These are phyloP conservation scores for Rhizopogon salebrosus DNA, from an alignment of 768 basidiomycete species.

Conservation along the genomic window DNA sequence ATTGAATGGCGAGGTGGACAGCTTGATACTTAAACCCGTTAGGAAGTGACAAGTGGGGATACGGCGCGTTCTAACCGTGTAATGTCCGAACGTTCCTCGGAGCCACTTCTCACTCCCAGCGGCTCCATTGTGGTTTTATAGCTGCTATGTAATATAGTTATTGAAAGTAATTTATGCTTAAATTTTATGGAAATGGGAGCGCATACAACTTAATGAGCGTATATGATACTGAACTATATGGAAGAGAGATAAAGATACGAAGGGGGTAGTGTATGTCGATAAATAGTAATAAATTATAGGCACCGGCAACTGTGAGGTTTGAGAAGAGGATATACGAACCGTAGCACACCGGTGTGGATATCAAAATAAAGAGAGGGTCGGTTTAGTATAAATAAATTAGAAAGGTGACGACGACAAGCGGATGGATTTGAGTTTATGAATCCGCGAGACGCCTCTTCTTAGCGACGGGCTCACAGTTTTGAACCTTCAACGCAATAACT, in stretches of 20 bases:
- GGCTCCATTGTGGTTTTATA: no score
- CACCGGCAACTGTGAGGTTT: neutral
- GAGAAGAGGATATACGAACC: neutral
- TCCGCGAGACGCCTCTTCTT: conserved; percentile 30
- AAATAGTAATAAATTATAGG: neutral
- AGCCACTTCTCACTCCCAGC: no score
- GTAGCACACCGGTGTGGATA: neutral
- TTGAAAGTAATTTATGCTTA: no score
- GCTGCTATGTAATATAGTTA: no score
- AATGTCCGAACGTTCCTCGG: no score
- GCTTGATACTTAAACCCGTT: no score
- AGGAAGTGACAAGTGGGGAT: no score
- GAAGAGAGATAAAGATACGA: neutral
- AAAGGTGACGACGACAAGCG: neutral
- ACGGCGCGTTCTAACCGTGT: no score
- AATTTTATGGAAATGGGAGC: neutral
- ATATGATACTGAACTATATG: neutral
- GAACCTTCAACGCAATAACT: conserved; percentile 24
- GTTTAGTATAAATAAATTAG: neutral
- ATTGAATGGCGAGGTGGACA: no score
- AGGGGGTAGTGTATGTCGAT: neutral
- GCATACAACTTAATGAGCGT: neutral
- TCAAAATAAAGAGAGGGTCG: neutral
- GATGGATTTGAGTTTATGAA: neutral
- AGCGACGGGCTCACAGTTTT: conserved; percentile 11